These are phyloP conservation scores for Solanum rostratum DNA, from an alignment of 257 asterid genomes.

Conservation along the genomic window DNA sequence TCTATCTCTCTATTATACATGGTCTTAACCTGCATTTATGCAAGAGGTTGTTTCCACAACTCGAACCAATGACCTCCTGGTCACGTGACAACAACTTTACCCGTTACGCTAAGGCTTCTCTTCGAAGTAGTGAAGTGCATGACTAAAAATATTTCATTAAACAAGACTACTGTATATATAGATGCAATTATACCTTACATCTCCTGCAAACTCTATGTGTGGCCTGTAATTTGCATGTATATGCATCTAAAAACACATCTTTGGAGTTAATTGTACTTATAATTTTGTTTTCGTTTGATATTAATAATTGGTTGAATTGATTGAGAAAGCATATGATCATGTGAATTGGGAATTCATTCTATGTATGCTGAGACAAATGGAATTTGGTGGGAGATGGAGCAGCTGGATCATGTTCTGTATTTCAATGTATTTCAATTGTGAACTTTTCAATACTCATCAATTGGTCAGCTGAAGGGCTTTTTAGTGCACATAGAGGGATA, in stretches of 20 bases:
- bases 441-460: no score
- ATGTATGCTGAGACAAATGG: no score
- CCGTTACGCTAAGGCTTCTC: not conserved
- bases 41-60: rapidly evolving
- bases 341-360: no score
- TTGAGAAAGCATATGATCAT: no score
- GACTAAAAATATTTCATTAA: not conserved
- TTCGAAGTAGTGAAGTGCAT: not conserved
- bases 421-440: no score
- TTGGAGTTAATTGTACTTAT: not conserved
- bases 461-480: rapidly evolving
- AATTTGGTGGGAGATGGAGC: no score
- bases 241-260: not conserved
- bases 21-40: not conserved
- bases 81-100: not conserved
- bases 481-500: no score
- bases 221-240: not conserved
- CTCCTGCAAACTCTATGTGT: not conserved
- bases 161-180: not conserved
- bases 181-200: not conserved
- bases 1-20: not conserved
- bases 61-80: not conserved
- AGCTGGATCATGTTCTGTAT: no score
- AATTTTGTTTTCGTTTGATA: not conserved
- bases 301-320: not conserved